These are phyloP conservation scores for Babesia gibsoni DNA, from an alignment of 169 alveolate species.

Conservation along the genomic window DNA sequence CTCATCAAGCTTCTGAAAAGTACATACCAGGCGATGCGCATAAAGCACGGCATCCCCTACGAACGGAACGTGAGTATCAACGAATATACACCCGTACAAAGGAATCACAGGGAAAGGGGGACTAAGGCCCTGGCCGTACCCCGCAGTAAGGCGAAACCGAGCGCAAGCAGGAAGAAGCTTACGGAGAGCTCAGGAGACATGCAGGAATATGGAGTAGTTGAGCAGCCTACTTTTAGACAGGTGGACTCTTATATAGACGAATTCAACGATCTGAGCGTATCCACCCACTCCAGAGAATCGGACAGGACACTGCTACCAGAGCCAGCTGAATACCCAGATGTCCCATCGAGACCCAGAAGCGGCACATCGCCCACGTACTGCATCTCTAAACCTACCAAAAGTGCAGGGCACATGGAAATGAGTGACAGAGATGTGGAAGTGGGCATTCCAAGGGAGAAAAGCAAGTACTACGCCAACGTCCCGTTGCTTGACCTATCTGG, in stretches of 20 bases:
- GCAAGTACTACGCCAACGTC: background rate
- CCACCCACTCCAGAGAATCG: constrained; percentile 11
- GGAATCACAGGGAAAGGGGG: background rate
- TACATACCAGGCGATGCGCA: constrained; percentile 67
- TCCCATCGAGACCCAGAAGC: background rate
- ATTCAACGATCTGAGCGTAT: background rate
- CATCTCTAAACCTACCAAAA: background rate
- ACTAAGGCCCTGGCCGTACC: constrained; percentile 3
- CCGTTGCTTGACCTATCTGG: constrained; percentile 22
- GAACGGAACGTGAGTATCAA: background rate
- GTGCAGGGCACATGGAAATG: background rate
- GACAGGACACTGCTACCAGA: constrained; percentile 1
- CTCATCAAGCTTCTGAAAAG: constrained; percentile 49
- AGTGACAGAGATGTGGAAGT: constrained; percentile 7
- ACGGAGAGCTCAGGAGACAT: constrained; percentile 3
- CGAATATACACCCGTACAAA: background rate
- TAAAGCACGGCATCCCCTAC: constrained; percentile 53
- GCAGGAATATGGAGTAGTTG: background rate
- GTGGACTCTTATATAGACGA: constrained; percentile 1
- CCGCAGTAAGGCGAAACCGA: constrained; percentile 6
- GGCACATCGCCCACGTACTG: background rate
- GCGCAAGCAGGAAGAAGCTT: background rate
- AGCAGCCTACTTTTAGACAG: constrained; percentile 30
- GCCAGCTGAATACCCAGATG: background rate
- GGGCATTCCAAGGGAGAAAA: background rate